A percentile compares a stretch with the other conserved stretches of the same genome.
These are phyloP conservation scores for Dunaliella sp. DNA, from an alignment of 139 green algal species.

Conservation along the genomic window DNA sequence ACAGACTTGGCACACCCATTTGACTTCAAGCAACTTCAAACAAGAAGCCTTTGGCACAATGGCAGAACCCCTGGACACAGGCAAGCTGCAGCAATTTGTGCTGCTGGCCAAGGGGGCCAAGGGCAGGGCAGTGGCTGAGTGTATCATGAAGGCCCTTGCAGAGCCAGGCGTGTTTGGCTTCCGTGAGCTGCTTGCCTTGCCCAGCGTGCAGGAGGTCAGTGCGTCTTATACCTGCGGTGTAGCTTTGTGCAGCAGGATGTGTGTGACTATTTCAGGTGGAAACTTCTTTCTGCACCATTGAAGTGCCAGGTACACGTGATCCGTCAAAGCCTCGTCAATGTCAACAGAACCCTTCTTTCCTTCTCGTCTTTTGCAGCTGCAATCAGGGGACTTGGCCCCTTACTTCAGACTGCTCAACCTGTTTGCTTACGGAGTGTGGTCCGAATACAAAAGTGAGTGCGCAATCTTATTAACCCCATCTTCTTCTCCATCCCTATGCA, in stretches of 20 bases:
- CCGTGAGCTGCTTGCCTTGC: slow-evolving; percentile 80
- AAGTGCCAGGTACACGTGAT: too few relatives aligned
- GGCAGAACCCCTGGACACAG: too few relatives aligned
- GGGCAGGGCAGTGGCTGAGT: slow-evolving; percentile 51
- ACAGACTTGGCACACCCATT: too few relatives aligned
- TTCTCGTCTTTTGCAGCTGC: slow-evolving; percentile 9
- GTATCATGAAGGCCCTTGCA: slow-evolving; percentile 74
- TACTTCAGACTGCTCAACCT: slow-evolving; percentile 63
- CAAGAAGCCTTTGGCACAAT: too few relatives aligned
- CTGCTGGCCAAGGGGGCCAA: slow-evolving; percentile 66
- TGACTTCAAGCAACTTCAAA: too few relatives aligned
- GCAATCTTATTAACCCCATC: too few relatives aligned
- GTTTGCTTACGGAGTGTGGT: slow-evolving; percentile 83
- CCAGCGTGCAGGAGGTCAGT: slow-evolving; percentile 67
- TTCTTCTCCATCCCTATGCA: too few relatives aligned
- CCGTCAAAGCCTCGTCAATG: too few relatives aligned
- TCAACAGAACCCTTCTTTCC: too few relatives aligned
- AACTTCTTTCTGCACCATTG: too few relatives aligned
- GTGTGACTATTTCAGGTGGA: too few relatives aligned
- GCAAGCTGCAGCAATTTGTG: slow-evolving; percentile 69
- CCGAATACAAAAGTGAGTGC: slow-evolving; percentile 68
- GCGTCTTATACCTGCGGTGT: neutral
- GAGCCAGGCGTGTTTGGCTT: slow-evolving; percentile 84
- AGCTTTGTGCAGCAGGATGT: neutral
- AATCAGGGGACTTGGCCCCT: slow-evolving; percentile 29